These are phyloP conservation scores for Boletus subparvulus DNA, from an alignment of 768 basidiomycete genomes.

Conservation along the genomic window DNA sequence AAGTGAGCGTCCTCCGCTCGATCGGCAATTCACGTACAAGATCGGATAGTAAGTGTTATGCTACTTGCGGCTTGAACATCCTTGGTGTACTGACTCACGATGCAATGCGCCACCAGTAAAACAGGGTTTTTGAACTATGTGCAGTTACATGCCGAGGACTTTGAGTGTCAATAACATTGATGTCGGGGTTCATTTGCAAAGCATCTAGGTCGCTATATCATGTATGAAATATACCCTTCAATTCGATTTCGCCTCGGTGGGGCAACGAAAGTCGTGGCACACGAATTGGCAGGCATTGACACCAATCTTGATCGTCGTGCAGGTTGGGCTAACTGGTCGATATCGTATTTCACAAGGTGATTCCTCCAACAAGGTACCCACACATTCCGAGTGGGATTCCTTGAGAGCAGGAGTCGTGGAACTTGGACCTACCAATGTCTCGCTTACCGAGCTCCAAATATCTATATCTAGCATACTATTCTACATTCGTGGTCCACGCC, in stretches of 20 bases:
- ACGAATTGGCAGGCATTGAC: background rate
- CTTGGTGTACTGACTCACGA: background rate
- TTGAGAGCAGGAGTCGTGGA: background rate
- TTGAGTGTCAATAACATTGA: constrained; percentile 17
- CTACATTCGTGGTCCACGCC: no score
- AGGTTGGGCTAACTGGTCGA: background rate
- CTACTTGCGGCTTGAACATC: background rate
- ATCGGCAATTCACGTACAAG: constrained; percentile 29
- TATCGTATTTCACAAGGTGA: background rate
- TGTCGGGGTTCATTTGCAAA: background rate
- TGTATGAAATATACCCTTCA: background rate
- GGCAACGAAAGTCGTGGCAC: background rate
- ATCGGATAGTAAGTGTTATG: constrained; percentile 30
- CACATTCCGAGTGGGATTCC: background rate
- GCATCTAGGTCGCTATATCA: background rate
- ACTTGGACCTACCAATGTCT: background rate
- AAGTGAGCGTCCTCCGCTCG: constrained; percentile 19
- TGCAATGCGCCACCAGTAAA: constrained; percentile 20
- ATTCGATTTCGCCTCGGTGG: background rate
- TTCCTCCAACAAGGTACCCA: background rate
- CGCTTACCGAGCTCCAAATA: background rate
- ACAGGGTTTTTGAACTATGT: constrained; percentile 40
- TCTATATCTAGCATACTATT: no score
- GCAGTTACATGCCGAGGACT: constrained; percentile 39
- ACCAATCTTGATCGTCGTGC: background rate